Evolutionary conservation across 2,329 filamentous ascomycete genomes (phyloP), one percentile per base, ranked within the genome.

Genomic region (Albifimbria verrucaria): DNA sequence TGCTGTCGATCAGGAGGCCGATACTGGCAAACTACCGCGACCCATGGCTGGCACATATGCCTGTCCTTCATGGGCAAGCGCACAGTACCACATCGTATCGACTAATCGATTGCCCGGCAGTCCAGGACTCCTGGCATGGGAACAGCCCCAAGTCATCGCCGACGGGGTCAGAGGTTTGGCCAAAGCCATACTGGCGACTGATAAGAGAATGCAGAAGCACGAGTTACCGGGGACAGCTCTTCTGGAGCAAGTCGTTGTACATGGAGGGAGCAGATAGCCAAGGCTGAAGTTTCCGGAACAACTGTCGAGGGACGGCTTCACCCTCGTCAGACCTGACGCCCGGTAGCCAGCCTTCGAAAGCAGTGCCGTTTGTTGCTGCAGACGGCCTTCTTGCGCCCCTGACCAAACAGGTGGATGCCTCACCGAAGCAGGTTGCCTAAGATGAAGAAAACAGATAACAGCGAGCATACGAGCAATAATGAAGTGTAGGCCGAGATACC

Each of bases 41-140:
- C 63, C 64, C 2, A 56, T 61, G 2, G 59, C 57, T 12, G 57
- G 55, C 4, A 45, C 58, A 2, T 80, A 81, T 53, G 66, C 68
- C 2, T 80, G 77, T 46, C 77, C 78, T 1, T 68, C 66, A n/a
- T 82, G 79, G 79, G 79, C 71, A 0, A 73, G 68, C 9, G 55
- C 67, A 15, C 67, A 65, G 7, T 81, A 76, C 55, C 63, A 74
- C 12, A 71, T 81, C 2, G 57, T 79, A 1, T 66, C 73, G 52
- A 65, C 70, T 18, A 69, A 70, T 48, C 70, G 77, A 25, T 67
- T 68, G 0, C 12, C 60, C 5, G 77, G 76, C 2, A 65, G 64
- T 4, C 66, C 75, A 0, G 77, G 77, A 0, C 65, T 81, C 28
- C 58, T 82, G 28, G 72, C 74, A 11, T 79, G 76, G 73, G 77